Base-by-base conservation (phyloP, 768 basidiomycete genomes). In the Piloderma croceum region DNA sequence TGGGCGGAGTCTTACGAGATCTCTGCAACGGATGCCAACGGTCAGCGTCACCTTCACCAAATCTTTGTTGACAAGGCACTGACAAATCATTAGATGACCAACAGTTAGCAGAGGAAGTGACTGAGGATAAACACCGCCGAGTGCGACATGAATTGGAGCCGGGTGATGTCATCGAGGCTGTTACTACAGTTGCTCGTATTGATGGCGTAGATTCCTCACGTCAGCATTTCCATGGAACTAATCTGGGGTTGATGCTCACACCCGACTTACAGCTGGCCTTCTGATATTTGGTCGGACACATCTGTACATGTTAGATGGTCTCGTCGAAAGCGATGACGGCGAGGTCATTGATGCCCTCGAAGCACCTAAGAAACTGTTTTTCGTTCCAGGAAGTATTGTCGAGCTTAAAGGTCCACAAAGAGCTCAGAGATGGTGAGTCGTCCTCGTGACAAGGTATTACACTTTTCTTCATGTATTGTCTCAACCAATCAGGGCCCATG, bases 121-220 rank as follows among this genome's bases (percentile, higher is more conserved):
- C 79, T 1, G 91, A 92, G 34, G 90, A 94, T 61, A 94, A 90
- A 53, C 83, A 91, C 58, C 77, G 91, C 13, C 69, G 89, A 41
- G 80, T 96, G 6, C 73, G 90, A 29, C 88, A 90, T 52, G 83
- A 91, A 43, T 69, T 94, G 19, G 88, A 92, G 55, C 79, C 87
- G 18, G 88, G 89, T 3, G 92, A 97, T 57, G 75, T 91, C 6
- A 88, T 97, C 24, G 88, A 93, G 48, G 88, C 80, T 11, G 79
- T 88, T 6, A 74, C 74, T 38, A 97, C 92, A 9, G 88, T 93
- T 34, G 87, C 89, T 5, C 77, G 90, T 10, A 79, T 96, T 36
- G 80, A 79, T 11, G 93, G 92, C 1, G 89, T 97, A 4, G 93
- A 96, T 60, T 89, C 90, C 12, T 90, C 83, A 44, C 90, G 91